These are phyloP conservation scores for Trichoderma afroharzianum DNA, from an alignment of 2,329 filamentous ascomycete genomes.

Conservation along the genomic window DNA sequence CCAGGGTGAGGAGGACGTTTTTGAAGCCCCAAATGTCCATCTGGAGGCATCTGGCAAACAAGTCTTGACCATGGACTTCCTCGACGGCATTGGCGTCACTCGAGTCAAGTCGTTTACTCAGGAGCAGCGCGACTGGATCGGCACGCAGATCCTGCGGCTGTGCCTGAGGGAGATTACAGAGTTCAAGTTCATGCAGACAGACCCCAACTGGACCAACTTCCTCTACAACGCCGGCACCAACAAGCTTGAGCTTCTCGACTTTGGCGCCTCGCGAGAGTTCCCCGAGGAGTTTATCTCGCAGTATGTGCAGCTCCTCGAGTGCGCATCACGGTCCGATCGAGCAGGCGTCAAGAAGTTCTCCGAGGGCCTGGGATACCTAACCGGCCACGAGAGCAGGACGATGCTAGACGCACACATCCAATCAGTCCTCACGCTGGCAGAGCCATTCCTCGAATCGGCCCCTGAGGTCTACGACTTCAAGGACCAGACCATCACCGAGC, in stretches of 20 bases:
- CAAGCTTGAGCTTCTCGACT: conserved; percentile 88
- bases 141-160: conserved; percentile 85
- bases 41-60: conserved; percentile 76
- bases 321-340: conserved; percentile 70
- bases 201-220: conserved; percentile 99
- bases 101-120: conserved; percentile 73
- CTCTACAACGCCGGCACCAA: conserved; percentile 72
- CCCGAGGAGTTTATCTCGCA: conserved; percentile 73
- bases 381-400: conserved; percentile 75
- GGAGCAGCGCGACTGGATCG: conserved; percentile 89
- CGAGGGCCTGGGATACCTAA: conserved; percentile 81
- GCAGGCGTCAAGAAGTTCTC: conserved; percentile 63
- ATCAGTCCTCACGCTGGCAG: conserved; percentile 83
- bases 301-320: conserved; percentile 77
- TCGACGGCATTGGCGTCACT: conserved; percentile 82
- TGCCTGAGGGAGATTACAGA: conserved; percentile 90
- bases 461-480: conserved; percentile 87
- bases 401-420: conserved; percentile 93
- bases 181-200: conserved; percentile 98
- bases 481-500: conserved; percentile 93
- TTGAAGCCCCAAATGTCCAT: conserved; percentile 75
- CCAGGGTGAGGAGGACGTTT: conserved; percentile 61
- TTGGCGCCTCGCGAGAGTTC: conserved; percentile 86
- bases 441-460: conserved; percentile 76
- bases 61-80: conserved; percentile 89